Percentiles rank a stretch among this genome's conserved stretches.
These are phyloP conservation scores for Coprinopsis marcescibilis DNA, from an alignment of 768 basidiomycete species.

Conservation along the genomic window DNA sequence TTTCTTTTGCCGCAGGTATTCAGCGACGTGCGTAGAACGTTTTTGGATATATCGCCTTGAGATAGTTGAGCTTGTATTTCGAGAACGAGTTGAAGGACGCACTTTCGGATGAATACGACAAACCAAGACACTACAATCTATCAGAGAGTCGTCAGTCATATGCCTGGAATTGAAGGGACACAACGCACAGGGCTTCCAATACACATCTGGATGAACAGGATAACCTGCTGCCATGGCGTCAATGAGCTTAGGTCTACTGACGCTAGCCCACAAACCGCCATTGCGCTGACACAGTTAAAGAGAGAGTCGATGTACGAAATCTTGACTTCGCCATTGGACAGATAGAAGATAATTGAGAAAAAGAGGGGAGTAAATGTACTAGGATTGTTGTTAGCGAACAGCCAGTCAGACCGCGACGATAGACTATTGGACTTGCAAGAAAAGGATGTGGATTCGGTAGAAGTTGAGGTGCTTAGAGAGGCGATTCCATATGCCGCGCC, in stretches of 20 bases:
- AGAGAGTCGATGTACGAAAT: constrained; percentile 74
- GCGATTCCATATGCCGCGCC: constrained; percentile 20
- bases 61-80: background rate
- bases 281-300: constrained; percentile 71
- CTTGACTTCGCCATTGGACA: constrained; percentile 66
- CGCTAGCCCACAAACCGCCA: constrained; percentile 73
- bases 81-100: constrained; percentile 14
- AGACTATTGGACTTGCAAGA: constrained; percentile 42
- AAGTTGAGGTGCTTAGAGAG: constrained; percentile 56
- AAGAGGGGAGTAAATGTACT: constrained; percentile 78
- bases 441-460: constrained; percentile 55
- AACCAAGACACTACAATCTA: constrained; percentile 79
- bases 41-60: constrained; percentile 8
- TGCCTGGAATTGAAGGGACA: constrained; percentile 2
- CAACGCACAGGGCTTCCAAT: constrained; percentile 63
- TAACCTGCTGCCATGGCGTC: constrained; percentile 63
- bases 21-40: background rate
- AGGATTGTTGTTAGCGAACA: constrained; percentile 12
- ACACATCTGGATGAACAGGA: constrained; percentile 76
- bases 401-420: background rate
- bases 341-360: constrained; percentile 77
- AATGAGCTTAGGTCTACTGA: constrained; percentile 64
- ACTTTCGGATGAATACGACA: constrained; percentile 76
- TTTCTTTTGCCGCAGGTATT: background rate
- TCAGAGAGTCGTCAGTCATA: background rate